Percentiles rank a stretch among this genome's conserved stretches.
Conservation (phyloP, 2,329 filamentous ascomycete species). For the Cytospora paraplurivora region DNA sequence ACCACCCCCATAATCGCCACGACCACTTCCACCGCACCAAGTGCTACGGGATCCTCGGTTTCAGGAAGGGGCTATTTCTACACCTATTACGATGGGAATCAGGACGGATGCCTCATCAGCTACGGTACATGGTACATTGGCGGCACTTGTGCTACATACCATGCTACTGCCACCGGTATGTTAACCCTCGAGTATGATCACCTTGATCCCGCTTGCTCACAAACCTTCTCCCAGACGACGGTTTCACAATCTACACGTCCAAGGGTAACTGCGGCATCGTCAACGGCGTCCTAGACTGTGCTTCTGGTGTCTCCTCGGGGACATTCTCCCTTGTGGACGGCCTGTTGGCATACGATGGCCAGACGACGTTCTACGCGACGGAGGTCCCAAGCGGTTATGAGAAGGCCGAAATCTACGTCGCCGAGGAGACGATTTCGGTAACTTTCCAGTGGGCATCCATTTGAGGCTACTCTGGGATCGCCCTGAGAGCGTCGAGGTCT, state of each 20-base stretch:
- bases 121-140: conserved; percentile 67
- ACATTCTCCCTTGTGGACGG: conserved; percentile 21
- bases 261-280: conserved; percentile 62
- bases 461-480: neutral
- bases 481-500: too few relatives aligned
- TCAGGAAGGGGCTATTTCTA: conserved; percentile 63
- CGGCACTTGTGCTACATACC: conserved; percentile 69
- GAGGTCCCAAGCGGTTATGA: conserved; percentile 3
- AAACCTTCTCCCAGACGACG: conserved; percentile 35
- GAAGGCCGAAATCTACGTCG: conserved; percentile 10
- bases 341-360: conserved; percentile 22
- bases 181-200: neutral
- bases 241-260: conserved; percentile 59
- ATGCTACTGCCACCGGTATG: conserved; percentile 46
- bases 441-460: conserved; percentile 23
- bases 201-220: neutral
- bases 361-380: conserved; percentile 23
- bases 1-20: conserved; percentile 39
- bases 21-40: conserved; percentile 40
- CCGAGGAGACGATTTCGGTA: conserved; percentile 14
- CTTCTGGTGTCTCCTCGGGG: conserved; percentile 40
- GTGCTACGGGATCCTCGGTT: conserved; percentile 38
- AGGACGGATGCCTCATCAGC: conserved; percentile 67
- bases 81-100: conserved; percentile 50
- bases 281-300: conserved; percentile 57